Evolutionary conservation across 176 grass and related monocot genomes (phyloP).

Genomic region (Miscanthus lutarioriparius): DNA sequence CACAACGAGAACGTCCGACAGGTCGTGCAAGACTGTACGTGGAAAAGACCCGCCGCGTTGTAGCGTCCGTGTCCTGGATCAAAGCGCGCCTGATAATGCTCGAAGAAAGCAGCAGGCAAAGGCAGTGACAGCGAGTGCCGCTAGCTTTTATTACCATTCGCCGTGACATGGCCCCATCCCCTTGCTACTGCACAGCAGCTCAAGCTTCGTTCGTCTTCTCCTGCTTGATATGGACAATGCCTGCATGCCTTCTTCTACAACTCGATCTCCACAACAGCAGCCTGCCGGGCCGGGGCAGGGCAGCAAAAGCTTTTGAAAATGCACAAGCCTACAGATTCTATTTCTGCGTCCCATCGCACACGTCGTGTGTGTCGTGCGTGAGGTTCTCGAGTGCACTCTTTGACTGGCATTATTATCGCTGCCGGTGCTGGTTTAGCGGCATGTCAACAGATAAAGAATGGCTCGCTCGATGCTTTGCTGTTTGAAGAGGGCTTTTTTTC

Average conservation of each 20-base stretch:
- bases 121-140: neutral
- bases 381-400: constrained; percentile 13
- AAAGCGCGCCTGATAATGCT: constrained; percentile 31
- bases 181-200: neutral
- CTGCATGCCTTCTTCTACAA: neutral
- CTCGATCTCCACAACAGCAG: neutral
- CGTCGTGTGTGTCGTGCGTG: neutral
- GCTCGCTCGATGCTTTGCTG: neutral
- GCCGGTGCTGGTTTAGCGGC: neutral
- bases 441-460: constrained; percentile 8
- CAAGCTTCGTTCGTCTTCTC: neutral
- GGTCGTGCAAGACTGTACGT: constrained; percentile 31
- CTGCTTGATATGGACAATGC: neutral
- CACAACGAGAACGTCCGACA: constrained; percentile 20
- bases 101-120: constrained; percentile 31
- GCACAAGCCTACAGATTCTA: neutral
- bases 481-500: constrained; percentile 10
- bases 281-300: neutral
- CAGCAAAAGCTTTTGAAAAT: neutral
- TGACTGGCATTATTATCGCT: neutral
- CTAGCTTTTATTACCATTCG: neutral
- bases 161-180: neutral
- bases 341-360: neutral
- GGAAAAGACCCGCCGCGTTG: constrained; percentile 32
- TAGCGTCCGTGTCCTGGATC: constrained; percentile 8